phyloP scores from a whole-genome alignment of 208 protist species.

The Acanthamoeba royreba region DNA sequence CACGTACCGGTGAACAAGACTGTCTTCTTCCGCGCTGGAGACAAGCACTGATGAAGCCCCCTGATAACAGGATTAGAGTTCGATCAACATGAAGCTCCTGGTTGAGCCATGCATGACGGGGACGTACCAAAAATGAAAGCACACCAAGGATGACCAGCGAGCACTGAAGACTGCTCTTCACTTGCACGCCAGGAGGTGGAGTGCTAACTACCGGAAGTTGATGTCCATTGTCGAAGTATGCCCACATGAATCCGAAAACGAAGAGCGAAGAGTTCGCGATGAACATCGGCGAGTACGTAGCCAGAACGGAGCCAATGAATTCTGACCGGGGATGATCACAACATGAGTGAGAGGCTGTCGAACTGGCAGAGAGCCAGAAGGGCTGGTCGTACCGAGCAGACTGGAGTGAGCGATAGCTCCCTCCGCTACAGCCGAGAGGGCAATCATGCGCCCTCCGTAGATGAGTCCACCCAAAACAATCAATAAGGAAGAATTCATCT shows the following conservation, averaged over 20 bases:
- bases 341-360: no score
- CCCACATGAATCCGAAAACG: background rate
- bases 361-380: no score
- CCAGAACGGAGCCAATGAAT: background rate
- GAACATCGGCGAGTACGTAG: background rate
- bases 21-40: no score
- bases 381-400: background rate
- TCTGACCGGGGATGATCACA: no score
- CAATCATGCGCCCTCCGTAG: background rate
- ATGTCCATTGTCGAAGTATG: background rate
- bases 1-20: no score
- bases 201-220: background rate
- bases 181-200: background rate
- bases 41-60: no score
- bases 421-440: background rate
- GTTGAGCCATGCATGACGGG: background rate
- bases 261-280: background rate
- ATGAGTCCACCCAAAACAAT: background rate
- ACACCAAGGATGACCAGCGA: background rate
- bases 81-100: background rate
- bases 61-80: background rate
- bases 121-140: background rate
- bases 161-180: background rate
- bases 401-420: background rate
- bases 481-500: no score